These are phyloP conservation scores for Colletotrichum scovillei DNA, from an alignment of 2,329 filamentous ascomycete genomes.

Conservation along the genomic window DNA sequence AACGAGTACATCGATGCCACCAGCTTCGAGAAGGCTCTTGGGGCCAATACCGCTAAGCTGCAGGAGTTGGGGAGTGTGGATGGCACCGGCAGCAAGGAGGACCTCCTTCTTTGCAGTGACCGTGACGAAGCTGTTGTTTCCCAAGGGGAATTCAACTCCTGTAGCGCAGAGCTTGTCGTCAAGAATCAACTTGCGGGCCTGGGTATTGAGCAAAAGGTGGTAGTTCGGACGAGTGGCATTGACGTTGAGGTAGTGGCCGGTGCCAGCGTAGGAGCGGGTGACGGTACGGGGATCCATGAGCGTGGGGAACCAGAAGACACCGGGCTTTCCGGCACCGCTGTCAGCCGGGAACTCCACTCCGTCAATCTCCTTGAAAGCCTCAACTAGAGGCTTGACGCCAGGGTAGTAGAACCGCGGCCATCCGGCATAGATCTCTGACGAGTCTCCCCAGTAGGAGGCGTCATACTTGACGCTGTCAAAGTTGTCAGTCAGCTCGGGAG, in stretches of 20 bases:
- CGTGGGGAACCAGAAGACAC: conserved; percentile 55
- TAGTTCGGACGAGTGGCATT: conserved; percentile 48
- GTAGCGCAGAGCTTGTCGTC: conserved; percentile 43
- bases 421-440: conserved; percentile 48
- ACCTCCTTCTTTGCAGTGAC: conserved; percentile 47
- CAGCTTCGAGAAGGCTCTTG: conserved; percentile 45
- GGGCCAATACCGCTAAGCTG: conserved; percentile 58
- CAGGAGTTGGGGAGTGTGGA: conserved; percentile 53
- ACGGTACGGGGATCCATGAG: conserved; percentile 51
- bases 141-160: conserved; percentile 44
- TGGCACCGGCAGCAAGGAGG: conserved; percentile 49
- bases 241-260: conserved; percentile 46
- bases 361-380: conserved; percentile 50
- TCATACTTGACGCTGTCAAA: conserved; percentile 44
- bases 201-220: conserved; percentile 46
- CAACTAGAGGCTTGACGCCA: conserved; percentile 44
- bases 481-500: conserved; percentile 39
- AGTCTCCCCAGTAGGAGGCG: conserved; percentile 50
- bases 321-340: conserved; percentile 51
- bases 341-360: conserved; percentile 52
- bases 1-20: conserved; percentile 49
- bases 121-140: conserved; percentile 33
- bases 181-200: conserved; percentile 47
- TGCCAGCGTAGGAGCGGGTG: conserved; percentile 52
- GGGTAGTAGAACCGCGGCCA: conserved; percentile 54